Evolutionary conservation across 306 rosid genomes (phyloP).

Genomic region (Oxytropis ochrocephala): DNA sequence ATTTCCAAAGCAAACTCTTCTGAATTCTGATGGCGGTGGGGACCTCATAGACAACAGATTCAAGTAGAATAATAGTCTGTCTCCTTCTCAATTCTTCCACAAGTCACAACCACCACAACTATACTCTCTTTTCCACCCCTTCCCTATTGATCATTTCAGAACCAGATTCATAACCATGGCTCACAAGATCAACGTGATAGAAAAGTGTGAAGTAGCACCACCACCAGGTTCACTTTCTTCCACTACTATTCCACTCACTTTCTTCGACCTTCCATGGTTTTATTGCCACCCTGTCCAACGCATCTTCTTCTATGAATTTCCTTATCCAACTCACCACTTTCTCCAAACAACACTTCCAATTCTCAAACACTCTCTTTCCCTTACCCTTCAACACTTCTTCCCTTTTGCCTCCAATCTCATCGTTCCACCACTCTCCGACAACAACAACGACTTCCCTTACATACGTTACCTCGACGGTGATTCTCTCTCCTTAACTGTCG

Average conservation of each 20-base stretch:
- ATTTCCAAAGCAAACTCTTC: too few species aligned
- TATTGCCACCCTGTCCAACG: slow-evolving; percentile 2
- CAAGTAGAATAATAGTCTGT: too few species aligned
- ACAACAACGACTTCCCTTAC: background rate
- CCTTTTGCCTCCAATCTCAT: slow-evolving; percentile 23
- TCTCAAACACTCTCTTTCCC: slow-evolving; percentile 37
- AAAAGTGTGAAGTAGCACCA: slow-evolving; percentile 18
- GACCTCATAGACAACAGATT: too few species aligned
- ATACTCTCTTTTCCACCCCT: too few species aligned
- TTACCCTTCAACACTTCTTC: slow-evolving; percentile 38
- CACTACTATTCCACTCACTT: slow-evolving; percentile 29
- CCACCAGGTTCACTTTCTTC: slow-evolving; percentile 21
- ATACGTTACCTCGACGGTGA: slow-evolving; percentile 4
- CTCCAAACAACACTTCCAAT: slow-evolving; percentile 20
- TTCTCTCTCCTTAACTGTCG: slow-evolving; percentile 16
- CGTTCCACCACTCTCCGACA: slow-evolving; percentile 2
- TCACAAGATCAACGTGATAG: background rate
- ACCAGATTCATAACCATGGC: background rate
- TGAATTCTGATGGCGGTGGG: too few species aligned
- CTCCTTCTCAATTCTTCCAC: too few species aligned
- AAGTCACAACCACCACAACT: too few species aligned
- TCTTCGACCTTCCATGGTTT: slow-evolving; percentile 37
- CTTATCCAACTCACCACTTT: slow-evolving; percentile 18
- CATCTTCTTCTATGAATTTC: slow-evolving; percentile 32
- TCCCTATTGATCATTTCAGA: background rate